Evolutionary conservation across 2,329 filamentous ascomycete species (phyloP).

Genomic region (Pseudocercospora cruenta): DNA sequence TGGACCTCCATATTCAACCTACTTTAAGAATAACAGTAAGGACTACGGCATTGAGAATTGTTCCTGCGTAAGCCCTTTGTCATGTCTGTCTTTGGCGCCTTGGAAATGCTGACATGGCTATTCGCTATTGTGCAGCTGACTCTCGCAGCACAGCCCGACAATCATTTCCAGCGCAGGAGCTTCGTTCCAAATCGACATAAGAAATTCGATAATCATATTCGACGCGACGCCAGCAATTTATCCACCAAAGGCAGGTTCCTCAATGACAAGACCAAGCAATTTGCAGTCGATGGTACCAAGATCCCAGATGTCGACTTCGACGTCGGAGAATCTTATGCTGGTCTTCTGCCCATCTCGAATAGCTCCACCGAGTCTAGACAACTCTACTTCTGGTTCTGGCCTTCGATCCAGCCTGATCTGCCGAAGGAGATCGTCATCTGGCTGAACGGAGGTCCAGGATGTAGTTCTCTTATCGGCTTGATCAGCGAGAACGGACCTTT

Average conservation of each 20-base stretch:
- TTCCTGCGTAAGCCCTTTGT: too few relatives aligned
- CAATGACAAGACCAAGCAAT: constrained; percentile 15
- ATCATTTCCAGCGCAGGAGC: too few relatives aligned
- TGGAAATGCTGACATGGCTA: too few relatives aligned
- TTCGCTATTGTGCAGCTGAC: too few relatives aligned
- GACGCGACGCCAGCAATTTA: too few relatives aligned
- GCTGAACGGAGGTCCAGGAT: constrained; percentile 31
- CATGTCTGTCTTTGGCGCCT: too few relatives aligned
- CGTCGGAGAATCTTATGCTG: constrained; percentile 48
- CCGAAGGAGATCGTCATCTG: constrained; percentile 51
- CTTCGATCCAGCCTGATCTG: constrained; percentile 46
- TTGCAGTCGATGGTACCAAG: constrained; percentile 34
- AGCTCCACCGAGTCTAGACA: constrained; percentile 48
- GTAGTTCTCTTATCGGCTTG: constrained; percentile 25
- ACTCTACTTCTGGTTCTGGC: constrained; percentile 61
- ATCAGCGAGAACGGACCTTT: constrained; percentile 34
- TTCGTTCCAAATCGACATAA: too few relatives aligned
- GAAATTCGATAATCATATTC: too few relatives aligned
- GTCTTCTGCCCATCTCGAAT: constrained; percentile 57
- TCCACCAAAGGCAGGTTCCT: background rate
- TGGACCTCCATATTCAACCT: too few relatives aligned
- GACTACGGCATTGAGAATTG: too few relatives aligned
- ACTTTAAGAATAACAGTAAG: too few relatives aligned
- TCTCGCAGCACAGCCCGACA: too few relatives aligned
- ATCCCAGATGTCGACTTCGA: constrained; percentile 47